Conservation (phyloP, 1,139 yeast genomes). For the Suhomyces kunorum region DNA sequence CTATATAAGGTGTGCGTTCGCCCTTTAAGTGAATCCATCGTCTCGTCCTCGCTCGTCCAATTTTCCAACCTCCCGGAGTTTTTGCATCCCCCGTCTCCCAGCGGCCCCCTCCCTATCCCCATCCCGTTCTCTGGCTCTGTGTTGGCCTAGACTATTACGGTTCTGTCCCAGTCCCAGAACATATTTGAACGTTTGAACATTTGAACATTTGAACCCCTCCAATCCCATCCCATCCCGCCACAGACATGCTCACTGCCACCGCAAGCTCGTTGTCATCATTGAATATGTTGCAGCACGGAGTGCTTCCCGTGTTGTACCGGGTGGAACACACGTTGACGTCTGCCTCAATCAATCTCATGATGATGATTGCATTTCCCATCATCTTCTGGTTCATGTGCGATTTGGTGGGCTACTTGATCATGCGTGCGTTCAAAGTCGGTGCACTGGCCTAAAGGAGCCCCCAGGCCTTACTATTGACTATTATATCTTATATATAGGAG, state of each 20-base stretch:
- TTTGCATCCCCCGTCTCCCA: neutral
- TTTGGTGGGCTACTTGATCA: constrained; percentile 12
- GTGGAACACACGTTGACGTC: constrained; percentile 10
- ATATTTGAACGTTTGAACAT: no score
- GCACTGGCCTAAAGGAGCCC: constrained; percentile 5
- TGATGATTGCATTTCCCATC: constrained; percentile 12
- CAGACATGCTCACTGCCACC: constrained; percentile 5
- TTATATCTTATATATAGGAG: constrained; percentile 4
- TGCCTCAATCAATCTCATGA: constrained; percentile 12
- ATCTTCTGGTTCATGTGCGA: constrained; percentile 11
- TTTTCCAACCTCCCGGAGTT: neutral
- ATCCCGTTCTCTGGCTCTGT: no score
- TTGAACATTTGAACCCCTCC: no score
- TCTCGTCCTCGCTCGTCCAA: neutral
- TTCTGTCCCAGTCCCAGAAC: no score
- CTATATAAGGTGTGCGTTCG: neutral
- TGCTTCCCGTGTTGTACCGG: constrained; percentile 8
- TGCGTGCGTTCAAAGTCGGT: constrained; percentile 11
- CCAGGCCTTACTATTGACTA: constrained; percentile 1
- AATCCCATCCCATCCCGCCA: no score
- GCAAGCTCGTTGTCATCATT: constrained; percentile 7
- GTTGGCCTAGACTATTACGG: no score
- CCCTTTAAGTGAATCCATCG: neutral
- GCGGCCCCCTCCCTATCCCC: no score
- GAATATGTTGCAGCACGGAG: constrained; percentile 10